Evolutionary conservation across 2,329 filamentous ascomycete species (phyloP), one percentile per base, ranked within the genome.

Genomic region (Neonectria sp.): DNA sequence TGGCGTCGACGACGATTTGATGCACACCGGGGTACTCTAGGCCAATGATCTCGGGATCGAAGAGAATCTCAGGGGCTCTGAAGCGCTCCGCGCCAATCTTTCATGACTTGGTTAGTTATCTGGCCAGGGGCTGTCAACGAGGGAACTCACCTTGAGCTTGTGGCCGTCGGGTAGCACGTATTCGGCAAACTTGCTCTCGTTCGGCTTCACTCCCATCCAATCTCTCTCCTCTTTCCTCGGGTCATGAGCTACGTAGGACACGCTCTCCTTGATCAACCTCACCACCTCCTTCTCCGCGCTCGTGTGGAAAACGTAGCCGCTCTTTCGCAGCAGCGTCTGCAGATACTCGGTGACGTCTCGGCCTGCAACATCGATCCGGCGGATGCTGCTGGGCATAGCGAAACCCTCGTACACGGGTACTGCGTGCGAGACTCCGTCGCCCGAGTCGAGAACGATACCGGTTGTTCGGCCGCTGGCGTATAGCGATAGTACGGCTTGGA

Each of bases 221-320:
- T 98, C 96, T 83, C 97, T 97, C 84, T 99, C 96, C 81, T 99
- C 96, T 75, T 93, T 95, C 79, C 92, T 92, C 8, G 96, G 95
- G 80, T 98, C 95, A 59, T 93, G 84, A 27, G 96, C 95, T 45
- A 99, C 92, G 80, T 98, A 99, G 64, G 93, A 93, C 55, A 94
- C 92, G 78, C 93, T 93, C 86, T 99, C 96, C 85, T 99, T 99
- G 84, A 99, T 98, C 81, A 94, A 88, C 72, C 95, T 90, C 65
- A 99, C 96, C n/a, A 98, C 95, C 83, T 99, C 96, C 85, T 99
- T 99, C 86, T 99, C 96, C 13, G 96, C 96, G 79, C 95, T 98
- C 21, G 96, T 99, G 83, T 98, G 95, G 81, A 99, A 97, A 21
- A 98, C 90, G 79, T 96, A 94, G 56, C 96, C 96, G 75, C 91